Evolutionary conservation across 2,329 filamentous ascomycete genomes (phyloP), one percentile per base, ranked within the genome.

Genomic region (Metarhizium anisopliae): DNA sequence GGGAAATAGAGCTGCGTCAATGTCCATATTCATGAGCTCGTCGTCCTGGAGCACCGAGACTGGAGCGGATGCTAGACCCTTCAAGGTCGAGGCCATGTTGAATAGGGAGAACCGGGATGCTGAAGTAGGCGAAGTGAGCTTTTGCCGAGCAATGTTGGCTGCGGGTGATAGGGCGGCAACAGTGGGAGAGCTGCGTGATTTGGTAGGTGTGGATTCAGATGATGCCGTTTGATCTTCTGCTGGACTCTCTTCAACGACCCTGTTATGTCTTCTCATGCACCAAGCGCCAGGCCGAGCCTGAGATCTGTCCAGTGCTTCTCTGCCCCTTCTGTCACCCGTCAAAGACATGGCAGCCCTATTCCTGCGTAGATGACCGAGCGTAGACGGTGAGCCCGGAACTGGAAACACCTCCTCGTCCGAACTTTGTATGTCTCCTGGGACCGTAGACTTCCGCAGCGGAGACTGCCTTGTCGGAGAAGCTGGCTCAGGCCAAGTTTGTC

Each of bases 1-100:
- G 0, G 81, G 79, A 58, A 79, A 83, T 13, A 86, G 73, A 0
- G 77, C 77, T 1, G 75, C 66, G 36, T 80, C 75, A 43, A 86
- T 73, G 62, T 85, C 75, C 51, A 86, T 70, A 52, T 74, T 75
- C 61, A 77, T 74, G 6, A 84, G 73, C 56, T 83, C 79, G 58
- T 85, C 81, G 55, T 78, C 70, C 29, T 65, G 68, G 14, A 62
- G 66, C 38, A 61, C 59, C 10, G 65, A n/a, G 25, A 62, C 55
- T 25, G 65, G 57, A 36, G 61, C 57, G 10, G 59, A 60, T 25
- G 61, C 49, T 58, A 54, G 54, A 25, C 63, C 62, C 56, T 65
- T 74, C 49, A 78, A 65, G 11, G 74, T 70, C 5, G 77, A 72
- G 52, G 74, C 71, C 3, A 76, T 74, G 2, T 73, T 66, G 50